phyloP scores from a whole-genome alignment of 2,329 filamentous ascomycete genomes.

The Nigrograna mackinnonii region DNA sequence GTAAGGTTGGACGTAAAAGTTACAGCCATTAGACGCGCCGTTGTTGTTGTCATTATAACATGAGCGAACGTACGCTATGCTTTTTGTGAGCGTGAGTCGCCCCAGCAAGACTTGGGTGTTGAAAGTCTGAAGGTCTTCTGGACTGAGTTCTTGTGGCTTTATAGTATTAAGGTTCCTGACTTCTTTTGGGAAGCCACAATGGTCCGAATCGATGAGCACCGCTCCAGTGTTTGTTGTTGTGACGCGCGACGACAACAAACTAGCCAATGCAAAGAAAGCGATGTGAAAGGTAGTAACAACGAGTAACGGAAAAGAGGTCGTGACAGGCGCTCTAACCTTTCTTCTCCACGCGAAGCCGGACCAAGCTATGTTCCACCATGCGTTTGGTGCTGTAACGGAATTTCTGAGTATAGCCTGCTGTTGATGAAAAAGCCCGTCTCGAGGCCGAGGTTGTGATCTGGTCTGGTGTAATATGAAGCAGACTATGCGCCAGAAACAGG shows the following conservation, averaged over 20 bases:
- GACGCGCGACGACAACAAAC: slow-evolving; percentile 19
- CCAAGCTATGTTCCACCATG: slow-evolving; percentile 15
- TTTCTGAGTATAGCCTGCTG: slow-evolving; percentile 26
- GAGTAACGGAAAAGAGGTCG: slow-evolving; percentile 12
- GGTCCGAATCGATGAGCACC: slow-evolving; percentile 10
- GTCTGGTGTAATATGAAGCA: slow-evolving; percentile 23
- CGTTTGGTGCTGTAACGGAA: slow-evolving; percentile 18
- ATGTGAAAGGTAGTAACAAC: slow-evolving; percentile 14
- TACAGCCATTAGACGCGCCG: slow-evolving; percentile 11
- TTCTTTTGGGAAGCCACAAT: slow-evolving; percentile 17
- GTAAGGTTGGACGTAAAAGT: slow-evolving; percentile 13
- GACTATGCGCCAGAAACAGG: slow-evolving; percentile 21
- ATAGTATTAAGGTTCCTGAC: slow-evolving; percentile 8
- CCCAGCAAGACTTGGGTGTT: slow-evolving; percentile 17
- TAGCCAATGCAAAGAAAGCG: slow-evolving; percentile 17
- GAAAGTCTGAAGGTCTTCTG: slow-evolving; percentile 12
- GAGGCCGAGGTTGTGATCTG: slow-evolving; percentile 15
- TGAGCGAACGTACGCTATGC: slow-evolving; percentile 15
- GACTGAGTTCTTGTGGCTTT: slow-evolving; percentile 4
- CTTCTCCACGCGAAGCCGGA: slow-evolving; percentile 15
- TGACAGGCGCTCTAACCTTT: slow-evolving; percentile 11
- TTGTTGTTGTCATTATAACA: slow-evolving; percentile 15
- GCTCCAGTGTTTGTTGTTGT: slow-evolving; percentile 10
- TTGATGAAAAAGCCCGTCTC: slow-evolving; percentile 23
- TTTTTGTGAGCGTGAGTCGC: slow-evolving; percentile 18